phyloP scores from a whole-genome alignment of 192 early-diverging fungal genomes.

The Thamnidium elegans region DNA sequence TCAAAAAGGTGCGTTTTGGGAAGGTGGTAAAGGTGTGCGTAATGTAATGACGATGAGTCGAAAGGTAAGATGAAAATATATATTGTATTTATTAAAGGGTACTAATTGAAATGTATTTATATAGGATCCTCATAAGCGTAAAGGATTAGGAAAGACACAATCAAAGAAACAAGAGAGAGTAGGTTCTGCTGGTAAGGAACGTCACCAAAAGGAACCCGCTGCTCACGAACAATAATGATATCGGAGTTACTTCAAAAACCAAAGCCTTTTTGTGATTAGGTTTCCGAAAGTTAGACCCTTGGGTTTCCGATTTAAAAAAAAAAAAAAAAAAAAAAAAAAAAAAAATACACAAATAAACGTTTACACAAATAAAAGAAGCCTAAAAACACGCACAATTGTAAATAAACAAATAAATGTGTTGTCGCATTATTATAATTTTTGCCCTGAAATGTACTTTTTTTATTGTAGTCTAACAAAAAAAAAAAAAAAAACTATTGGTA shows the following conservation, averaged over 20 bases:
- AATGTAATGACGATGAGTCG: slow-evolving; percentile 69
- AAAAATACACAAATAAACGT: no score
- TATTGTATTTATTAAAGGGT: background rate
- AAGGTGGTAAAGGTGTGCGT: slow-evolving; percentile 85
- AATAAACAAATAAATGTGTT: no score
- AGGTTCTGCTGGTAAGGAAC: background rate
- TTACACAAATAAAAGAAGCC: background rate
- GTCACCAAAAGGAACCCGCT: background rate
- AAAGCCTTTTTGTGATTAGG: background rate
- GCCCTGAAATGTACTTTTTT: background rate
- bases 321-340: background rate
- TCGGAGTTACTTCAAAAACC: background rate
- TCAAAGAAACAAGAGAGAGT: slow-evolving; percentile 33
- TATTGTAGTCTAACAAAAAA: background rate
- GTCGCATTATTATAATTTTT: no score
- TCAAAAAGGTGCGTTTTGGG: slow-evolving; percentile 76
- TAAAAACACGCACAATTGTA: no score
- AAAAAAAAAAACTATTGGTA: background rate
- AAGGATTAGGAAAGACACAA: slow-evolving; percentile 19
- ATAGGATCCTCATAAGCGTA: slow-evolving; percentile 35
- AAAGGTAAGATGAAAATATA: slow-evolving; percentile 45
- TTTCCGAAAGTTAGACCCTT: no score
- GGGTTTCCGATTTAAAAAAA: no score
- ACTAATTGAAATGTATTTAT: background rate
- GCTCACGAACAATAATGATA: no score